Evolutionary conservation across 768 basidiomycete genomes (phyloP).

Genomic region (Lactifluus volemus): DNA sequence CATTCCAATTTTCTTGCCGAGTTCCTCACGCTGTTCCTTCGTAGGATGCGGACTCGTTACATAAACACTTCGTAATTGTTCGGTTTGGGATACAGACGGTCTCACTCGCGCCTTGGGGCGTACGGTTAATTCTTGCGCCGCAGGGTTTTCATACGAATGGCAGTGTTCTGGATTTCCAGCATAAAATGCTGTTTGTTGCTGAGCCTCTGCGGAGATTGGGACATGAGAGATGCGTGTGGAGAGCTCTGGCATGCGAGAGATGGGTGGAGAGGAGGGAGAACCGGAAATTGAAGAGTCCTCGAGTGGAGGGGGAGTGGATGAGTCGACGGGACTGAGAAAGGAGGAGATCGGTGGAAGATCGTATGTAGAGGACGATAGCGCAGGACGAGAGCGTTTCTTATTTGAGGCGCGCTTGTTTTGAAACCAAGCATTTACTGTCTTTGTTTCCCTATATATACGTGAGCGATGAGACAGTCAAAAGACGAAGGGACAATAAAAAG

Average conservation of each 20-base stretch:
- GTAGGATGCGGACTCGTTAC: conserved; percentile 57
- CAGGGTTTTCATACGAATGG: conserved; percentile 39
- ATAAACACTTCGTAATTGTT: conserved; percentile 62
- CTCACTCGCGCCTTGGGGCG: conserved; percentile 53
- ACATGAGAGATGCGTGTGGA: conserved; percentile 23
- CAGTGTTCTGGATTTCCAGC: conserved; percentile 41
- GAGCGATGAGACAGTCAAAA: conserved; percentile 1
- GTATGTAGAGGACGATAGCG: conserved; percentile 23
- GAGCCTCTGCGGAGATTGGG: conserved; percentile 26
- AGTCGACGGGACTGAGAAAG: conserved; percentile 30
- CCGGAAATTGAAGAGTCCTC: conserved; percentile 44
- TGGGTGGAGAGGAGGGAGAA: conserved; percentile 26
- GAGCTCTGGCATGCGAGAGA: conserved; percentile 20
- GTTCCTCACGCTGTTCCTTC: conserved; percentile 53
- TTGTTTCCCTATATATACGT: conserved; percentile 51
- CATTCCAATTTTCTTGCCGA: conserved; percentile 70
- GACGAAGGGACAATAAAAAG: conserved; percentile 20
- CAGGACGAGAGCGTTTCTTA: conserved; percentile 48
- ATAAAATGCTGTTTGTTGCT: conserved; percentile 35
- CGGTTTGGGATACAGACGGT: conserved; percentile 54
- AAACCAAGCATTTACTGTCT: conserved; percentile 83
- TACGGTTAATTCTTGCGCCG: conserved; percentile 32
- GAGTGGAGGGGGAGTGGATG: conserved; percentile 29
- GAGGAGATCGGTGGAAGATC: conserved; percentile 27
- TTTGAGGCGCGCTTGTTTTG: conserved; percentile 80